A percentile compares a stretch with the other conserved stretches of the same genome.
Evolutionary conservation across 169 alveolate species (phyloP).

Genomic region (Plasmodium chabaudi): DNA sequence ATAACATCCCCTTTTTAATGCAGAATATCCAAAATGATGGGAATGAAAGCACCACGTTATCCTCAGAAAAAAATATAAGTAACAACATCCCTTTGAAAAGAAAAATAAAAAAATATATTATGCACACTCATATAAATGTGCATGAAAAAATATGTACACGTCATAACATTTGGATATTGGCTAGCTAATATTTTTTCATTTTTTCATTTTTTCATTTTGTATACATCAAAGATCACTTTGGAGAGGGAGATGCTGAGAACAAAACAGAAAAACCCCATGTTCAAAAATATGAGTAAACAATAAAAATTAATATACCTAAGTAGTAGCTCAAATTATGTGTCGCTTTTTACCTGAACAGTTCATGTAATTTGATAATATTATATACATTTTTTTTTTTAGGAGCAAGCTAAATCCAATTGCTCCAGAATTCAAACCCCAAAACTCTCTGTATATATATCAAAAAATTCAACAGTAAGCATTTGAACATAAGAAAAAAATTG

Average conservation of each 20-base stretch:
- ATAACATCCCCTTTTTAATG: neutral
- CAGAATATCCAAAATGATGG: slow-evolving; percentile 9
- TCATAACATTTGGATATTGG: slow-evolving; percentile 15
- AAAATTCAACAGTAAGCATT: slow-evolving; percentile 51
- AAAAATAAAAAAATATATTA: neutral
- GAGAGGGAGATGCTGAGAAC: slow-evolving; percentile 27
- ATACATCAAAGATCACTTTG: too few relatives aligned
- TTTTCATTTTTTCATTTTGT: neutral
- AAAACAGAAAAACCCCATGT: slow-evolving; percentile 4
- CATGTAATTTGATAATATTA: too few relatives aligned
- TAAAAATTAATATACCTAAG: too few relatives aligned
- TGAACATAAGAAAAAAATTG: neutral
- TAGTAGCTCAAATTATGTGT: too few relatives aligned
- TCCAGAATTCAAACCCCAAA: slow-evolving; percentile 68
- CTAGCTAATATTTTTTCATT: neutral
- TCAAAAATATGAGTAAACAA: slow-evolving; percentile 42
- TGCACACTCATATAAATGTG: neutral
- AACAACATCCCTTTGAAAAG: neutral
- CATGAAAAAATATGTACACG: slow-evolving; percentile 1
- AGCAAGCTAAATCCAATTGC: slow-evolving; percentile 69
- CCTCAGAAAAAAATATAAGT: slow-evolving; percentile 37
- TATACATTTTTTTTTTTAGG: slow-evolving; percentile 10
- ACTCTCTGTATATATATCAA: slow-evolving; percentile 47
- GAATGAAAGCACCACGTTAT: neutral
- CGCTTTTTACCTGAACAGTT: too few relatives aligned